Evolutionary conservation across 1,139 yeast genomes (phyloP), one percentile per base, ranked within the genome.

Genomic region (Pichia sp.): DNA sequence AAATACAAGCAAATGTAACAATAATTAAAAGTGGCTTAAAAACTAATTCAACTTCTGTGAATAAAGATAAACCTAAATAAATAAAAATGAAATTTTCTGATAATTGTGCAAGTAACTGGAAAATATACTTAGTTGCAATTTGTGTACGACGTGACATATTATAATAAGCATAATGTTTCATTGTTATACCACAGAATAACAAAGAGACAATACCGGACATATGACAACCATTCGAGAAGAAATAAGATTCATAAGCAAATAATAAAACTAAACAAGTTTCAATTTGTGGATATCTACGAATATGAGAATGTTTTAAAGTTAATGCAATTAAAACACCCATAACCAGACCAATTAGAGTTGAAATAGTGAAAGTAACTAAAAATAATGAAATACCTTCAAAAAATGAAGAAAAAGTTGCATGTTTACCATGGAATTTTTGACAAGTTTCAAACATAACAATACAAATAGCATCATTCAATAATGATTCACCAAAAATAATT

Each of bases 401-500:
- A 39, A 91, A 65, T 15, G 91, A 82, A 7, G 87, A 71, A 48
- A 89, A 70, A 38, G 77, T 76, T 10, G 91, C 85, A 16, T 74
- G 72, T 54, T 86, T 83, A 31, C 95, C 97, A 55, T 89, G 94
- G 62, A 93, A 87, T 62, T 88, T 87, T 63, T 89, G 97, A 57
- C 97, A 89, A 0, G 99, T 93, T 67, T 93, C 98, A 66, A 93
- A 93, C 95, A 93, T 91, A 54, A 93, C 98, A 61, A 93, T 93
- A 49, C 97, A 89, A 49, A 93, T 94, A 33, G 99, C 98, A 66
- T 93, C 99, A 60, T 93, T 93, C 44, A 93, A 68, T 50, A 93
- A 69, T 5, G 96, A 85, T 63, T 93, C 99, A 35, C 99, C 99
- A 61, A 93, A 91, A 46, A 93, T 91, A 50, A 93, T 88, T 19